Conservation (phyloP, 2,329 filamentous ascomycete genomes). For the Penicillium sp. region DNA sequence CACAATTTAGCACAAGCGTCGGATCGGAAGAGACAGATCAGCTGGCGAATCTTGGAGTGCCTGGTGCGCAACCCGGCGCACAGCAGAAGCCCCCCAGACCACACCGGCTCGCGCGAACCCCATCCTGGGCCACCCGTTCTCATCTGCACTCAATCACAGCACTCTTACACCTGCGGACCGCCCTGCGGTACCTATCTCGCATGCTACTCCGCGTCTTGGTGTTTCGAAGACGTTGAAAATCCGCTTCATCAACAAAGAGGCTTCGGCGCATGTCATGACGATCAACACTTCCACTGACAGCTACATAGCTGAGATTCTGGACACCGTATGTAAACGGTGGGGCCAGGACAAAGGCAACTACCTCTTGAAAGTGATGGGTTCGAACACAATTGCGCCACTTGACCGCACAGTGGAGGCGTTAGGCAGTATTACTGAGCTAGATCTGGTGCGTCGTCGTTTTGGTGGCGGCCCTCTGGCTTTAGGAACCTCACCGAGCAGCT, state of each 20-base stretch:
- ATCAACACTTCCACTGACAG: slow-evolving; percentile 61
- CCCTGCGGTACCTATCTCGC: slow-evolving; percentile 42
- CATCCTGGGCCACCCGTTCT: slow-evolving; percentile 46
- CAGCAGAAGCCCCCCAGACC: slow-evolving; percentile 20
- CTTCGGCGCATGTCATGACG: slow-evolving; percentile 51
- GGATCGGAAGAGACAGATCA: slow-evolving; percentile 32
- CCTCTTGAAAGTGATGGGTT: slow-evolving; percentile 60
- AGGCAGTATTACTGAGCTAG: slow-evolving; percentile 57
- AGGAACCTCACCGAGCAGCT: slow-evolving; percentile 58
- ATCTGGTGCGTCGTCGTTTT: slow-evolving; percentile 60
- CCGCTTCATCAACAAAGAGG: slow-evolving; percentile 59
- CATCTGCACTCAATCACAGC: slow-evolving; percentile 45
- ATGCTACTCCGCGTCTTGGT: slow-evolving; percentile 54
- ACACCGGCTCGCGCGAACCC: slow-evolving; percentile 36
- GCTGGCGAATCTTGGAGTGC: slow-evolving; percentile 20
- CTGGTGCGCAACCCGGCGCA: slow-evolving; percentile 20
- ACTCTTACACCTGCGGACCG: slow-evolving; percentile 47
- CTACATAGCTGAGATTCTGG: slow-evolving; percentile 65
- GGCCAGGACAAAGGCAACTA: slow-evolving; percentile 62
- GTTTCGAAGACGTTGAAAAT: slow-evolving; percentile 57
- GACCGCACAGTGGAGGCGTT: slow-evolving; percentile 64
- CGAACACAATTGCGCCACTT: slow-evolving; percentile 60
- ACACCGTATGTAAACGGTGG: slow-evolving; percentile 59
- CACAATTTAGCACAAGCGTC: slow-evolving; percentile 44
- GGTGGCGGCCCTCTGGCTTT: slow-evolving; percentile 56